A percentile compares a stretch with the other conserved stretches of the same genome.
phyloP scores from a whole-genome alignment of 768 basidiomycete genomes.

The Auricularia sp. region DNA sequence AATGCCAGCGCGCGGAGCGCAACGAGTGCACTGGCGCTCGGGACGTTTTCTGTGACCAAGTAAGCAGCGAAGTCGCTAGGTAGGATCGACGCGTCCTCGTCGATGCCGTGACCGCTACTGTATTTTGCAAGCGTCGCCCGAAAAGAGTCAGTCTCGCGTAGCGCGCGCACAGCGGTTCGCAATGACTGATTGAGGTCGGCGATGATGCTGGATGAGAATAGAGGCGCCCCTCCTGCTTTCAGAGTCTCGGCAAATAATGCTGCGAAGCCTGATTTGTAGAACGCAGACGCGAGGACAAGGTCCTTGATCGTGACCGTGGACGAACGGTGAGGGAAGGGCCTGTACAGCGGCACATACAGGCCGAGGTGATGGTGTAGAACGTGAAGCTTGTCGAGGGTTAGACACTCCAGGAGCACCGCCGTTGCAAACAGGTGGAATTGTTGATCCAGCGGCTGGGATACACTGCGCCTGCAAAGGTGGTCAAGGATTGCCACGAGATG shows the following conservation, averaged over 20 bases:
- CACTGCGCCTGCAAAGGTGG: slow-evolving; percentile 55
- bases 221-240: not conserved
- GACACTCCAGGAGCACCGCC: slow-evolving; percentile 71
- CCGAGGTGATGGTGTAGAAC: slow-evolving; percentile 67
- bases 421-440: slow-evolving; percentile 70
- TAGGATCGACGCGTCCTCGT: not conserved
- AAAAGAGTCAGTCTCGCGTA: not conserved
- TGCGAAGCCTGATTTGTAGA: not conserved
- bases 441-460: slow-evolving; percentile 34
- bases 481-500: slow-evolving; percentile 75
- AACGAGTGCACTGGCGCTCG: not conserved
- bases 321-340: not conserved
- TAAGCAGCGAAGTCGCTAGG: not conserved
- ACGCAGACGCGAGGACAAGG: not conserved
- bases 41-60: not conserved
- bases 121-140: not conserved
- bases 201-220: not conserved
- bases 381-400: slow-evolving; percentile 82
- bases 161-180: not conserved
- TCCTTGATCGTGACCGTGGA: not conserved
- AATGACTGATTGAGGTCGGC: not conserved
- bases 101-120: not conserved
- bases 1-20: not conserved
- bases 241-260: not conserved
- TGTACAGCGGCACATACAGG: slow-evolving; percentile 31